A percentile compares a stretch with the other conserved stretches of the same genome.
Conservation (phyloP, 75 land plant genomes). For the Pseudotsuga menziesii region DNA sequence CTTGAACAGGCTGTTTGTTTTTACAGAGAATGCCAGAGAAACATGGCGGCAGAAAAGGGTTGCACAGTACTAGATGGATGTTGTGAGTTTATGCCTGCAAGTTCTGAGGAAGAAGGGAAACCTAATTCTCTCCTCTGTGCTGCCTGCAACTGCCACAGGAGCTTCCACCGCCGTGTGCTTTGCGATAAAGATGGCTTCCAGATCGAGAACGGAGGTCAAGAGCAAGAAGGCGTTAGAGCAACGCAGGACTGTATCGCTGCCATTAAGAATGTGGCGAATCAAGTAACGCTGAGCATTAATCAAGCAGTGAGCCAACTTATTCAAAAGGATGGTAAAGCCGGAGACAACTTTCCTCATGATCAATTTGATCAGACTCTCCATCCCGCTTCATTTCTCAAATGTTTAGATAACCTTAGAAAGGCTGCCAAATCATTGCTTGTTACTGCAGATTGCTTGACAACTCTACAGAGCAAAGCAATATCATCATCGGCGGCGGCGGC, state of each 20-base stretch:
- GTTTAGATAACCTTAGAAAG: slow-evolving; percentile 6
- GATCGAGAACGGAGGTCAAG: slow-evolving; percentile 8
- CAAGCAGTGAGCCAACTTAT: background rate
- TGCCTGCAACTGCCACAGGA: slow-evolving; percentile 37
- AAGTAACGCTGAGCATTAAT: slow-evolving; percentile 2
- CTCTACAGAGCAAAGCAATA: background rate
- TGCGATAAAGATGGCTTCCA: background rate
- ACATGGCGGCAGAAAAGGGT: slow-evolving; percentile 30
- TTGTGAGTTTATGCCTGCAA: slow-evolving; percentile 34
- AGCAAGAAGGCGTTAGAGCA: slow-evolving; percentile 12
- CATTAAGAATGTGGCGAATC: background rate
- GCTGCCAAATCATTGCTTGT: slow-evolving; percentile 1
- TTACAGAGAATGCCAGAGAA: slow-evolving; percentile 37
- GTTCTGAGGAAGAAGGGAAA: slow-evolving; percentile 4
- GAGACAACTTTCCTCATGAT: background rate
- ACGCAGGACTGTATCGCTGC: slow-evolving; percentile 11
- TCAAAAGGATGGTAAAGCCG: background rate
- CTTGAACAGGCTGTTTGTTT: background rate
- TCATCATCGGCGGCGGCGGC: background rate
- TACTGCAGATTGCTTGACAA: slow-evolving; percentile 9
- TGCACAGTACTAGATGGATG: slow-evolving; percentile 30
- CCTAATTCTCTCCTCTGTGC: slow-evolving; percentile 20
- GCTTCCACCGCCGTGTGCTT: slow-evolving; percentile 31
- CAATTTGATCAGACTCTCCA: slow-evolving; percentile 1
- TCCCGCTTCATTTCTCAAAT: slow-evolving; percentile 2